A percentile compares a stretch with the other conserved stretches of the same genome.
Evolutionary conservation across 2,329 filamentous ascomycete genomes (phyloP).

Genomic region (Calonectria naviculata): DNA sequence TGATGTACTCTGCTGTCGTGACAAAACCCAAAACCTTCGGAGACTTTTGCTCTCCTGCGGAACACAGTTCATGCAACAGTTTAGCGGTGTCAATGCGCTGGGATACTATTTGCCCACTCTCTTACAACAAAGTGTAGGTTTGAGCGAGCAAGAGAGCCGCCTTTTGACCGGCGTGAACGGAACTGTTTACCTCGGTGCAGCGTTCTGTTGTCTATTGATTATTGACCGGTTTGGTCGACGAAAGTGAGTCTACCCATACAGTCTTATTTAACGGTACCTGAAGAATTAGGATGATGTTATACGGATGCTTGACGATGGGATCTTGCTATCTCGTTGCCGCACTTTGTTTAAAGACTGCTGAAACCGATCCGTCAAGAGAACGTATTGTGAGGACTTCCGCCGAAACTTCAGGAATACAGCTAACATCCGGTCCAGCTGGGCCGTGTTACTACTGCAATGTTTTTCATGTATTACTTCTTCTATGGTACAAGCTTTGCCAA

Average conservation of each 20-base stretch:
- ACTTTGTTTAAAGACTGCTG: constrained; percentile 44
- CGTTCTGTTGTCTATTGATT: constrained; percentile 50
- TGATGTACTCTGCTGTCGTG: constrained; percentile 49
- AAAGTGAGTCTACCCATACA: constrained; percentile 41
- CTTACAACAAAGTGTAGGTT: constrained; percentile 65
- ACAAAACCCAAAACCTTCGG: constrained; percentile 51
- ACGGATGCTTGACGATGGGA: constrained; percentile 48
- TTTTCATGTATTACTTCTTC: constrained; percentile 55
- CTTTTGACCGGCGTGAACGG: constrained; percentile 65
- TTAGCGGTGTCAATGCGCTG: constrained; percentile 56
- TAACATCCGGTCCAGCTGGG: constrained; percentile 43
- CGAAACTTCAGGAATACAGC: background rate
- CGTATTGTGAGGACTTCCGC: constrained; percentile 31
- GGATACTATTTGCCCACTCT: constrained; percentile 65
- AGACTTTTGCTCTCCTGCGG: constrained; percentile 54
- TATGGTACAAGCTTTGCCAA: constrained; percentile 53
- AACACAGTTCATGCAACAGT: constrained; percentile 59
- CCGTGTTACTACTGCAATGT: constrained; percentile 54
- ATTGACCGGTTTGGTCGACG: constrained; percentile 54
- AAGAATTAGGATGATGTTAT: constrained; percentile 50
- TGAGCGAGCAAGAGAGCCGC: constrained; percentile 61
- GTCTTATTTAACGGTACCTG: background rate
- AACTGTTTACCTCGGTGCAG: constrained; percentile 51
- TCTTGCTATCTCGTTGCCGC: constrained; percentile 52
- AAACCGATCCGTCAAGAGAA: constrained; percentile 42